A percentile compares a stretch with the other conserved stretches of the same genome.
Evolutionary conservation across 2,329 filamentous ascomycete species (phyloP).

Genomic region (Xylaria polymorpha): DNA sequence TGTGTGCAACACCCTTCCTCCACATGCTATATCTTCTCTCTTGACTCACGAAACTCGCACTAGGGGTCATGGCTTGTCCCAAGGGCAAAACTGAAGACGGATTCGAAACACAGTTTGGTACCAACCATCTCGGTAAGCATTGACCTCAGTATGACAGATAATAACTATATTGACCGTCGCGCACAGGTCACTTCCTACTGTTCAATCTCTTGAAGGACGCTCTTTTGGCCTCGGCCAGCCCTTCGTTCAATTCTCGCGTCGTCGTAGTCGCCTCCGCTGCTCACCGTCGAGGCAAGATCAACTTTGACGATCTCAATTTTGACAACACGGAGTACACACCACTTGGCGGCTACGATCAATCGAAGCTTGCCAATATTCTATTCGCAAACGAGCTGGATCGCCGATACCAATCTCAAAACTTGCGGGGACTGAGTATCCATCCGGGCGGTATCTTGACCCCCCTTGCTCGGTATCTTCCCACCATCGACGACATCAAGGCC

Average conservation of each 20-base stretch:
- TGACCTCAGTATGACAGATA: too few relatives aligned
- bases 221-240: background rate
- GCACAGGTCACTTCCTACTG: slow-evolving; percentile 18
- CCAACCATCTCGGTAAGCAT: slow-evolving; percentile 26
- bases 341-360: slow-evolving; percentile 49
- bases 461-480: background rate
- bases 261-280: slow-evolving; percentile 10
- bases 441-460: slow-evolving; percentile 18
- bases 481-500: background rate
- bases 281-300: background rate
- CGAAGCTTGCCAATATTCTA: slow-evolving; percentile 59
- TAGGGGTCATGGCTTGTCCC: slow-evolving; percentile 18
- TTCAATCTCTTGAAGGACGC: slow-evolving; percentile 17
- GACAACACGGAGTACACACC: slow-evolving; percentile 14
- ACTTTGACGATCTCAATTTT: slow-evolving; percentile 20
- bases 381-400: slow-evolving; percentile 61
- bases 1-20: background rate
- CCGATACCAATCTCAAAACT: slow-evolving; percentile 52
- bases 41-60: too few relatives aligned
- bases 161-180: background rate
- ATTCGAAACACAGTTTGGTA: slow-evolving; percentile 29
- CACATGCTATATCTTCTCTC: too few relatives aligned
- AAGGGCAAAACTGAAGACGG: slow-evolving; percentile 24
- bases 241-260: slow-evolving; percentile 4
- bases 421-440: slow-evolving; percentile 52